Conservation (phyloP, 2,329 filamentous ascomycete species). For the Penicillium nordicum region DNA sequence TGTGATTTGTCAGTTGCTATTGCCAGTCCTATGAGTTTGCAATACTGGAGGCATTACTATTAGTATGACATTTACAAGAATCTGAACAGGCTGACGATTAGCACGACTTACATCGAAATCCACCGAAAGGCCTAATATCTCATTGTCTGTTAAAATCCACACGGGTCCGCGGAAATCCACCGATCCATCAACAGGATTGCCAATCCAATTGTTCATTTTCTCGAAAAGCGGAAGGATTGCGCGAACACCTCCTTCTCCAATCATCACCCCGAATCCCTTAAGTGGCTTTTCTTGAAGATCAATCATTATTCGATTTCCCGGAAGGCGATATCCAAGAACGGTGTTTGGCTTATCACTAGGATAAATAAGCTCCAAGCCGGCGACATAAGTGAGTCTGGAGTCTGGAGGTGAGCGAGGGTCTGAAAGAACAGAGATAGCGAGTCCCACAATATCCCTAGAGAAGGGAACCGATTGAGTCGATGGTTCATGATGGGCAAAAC, state of each 20-base stretch:
- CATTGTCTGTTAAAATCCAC: neutral
- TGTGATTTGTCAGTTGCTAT: neutral
- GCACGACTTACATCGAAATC: neutral
- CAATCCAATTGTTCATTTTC: neutral
- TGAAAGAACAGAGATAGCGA: neutral
- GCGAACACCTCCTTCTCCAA: neutral
- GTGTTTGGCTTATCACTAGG: neutral
- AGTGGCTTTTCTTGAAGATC: neutral
- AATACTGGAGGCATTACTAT: neutral
- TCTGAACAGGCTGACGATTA: neutral
- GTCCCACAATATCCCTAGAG: neutral
- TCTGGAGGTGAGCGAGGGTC: neutral
- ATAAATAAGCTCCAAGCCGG: neutral
- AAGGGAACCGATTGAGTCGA: neutral
- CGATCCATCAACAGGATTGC: neutral
- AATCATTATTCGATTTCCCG: neutral
- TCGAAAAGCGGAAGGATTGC: neutral
- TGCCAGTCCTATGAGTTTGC: neutral
- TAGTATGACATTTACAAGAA: neutral
- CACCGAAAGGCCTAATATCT: neutral
- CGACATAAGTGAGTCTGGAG: neutral
- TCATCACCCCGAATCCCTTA: neutral
- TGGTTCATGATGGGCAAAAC: neutral
- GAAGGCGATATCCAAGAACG: neutral
- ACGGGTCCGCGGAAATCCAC: too few species aligned